phyloP scores from a whole-genome alignment of 495 filamentous ascomycete species.

The Halenospora varia region DNA sequence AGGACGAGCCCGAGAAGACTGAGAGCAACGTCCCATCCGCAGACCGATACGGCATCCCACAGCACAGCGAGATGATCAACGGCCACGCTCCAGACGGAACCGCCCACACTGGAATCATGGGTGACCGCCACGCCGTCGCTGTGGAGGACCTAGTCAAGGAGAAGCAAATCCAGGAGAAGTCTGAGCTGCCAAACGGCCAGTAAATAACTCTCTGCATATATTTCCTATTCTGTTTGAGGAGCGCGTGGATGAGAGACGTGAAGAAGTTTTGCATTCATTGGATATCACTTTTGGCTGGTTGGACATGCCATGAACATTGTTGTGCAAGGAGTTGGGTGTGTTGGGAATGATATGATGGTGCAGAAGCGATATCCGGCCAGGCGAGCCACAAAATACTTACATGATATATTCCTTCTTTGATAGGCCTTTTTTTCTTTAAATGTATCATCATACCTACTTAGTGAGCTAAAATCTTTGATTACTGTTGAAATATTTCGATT shows the following conservation, averaged over 20 bases:
- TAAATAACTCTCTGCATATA: too few relatives aligned
- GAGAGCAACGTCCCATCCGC: constrained; percentile 61
- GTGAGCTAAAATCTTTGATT: background rate
- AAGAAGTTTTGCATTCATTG: background rate
- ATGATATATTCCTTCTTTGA: background rate
- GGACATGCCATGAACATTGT: background rate
- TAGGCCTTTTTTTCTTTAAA: background rate
- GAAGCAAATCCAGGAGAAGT: constrained; percentile 16
- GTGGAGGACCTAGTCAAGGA: constrained; percentile 31
- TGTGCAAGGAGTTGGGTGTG: background rate
- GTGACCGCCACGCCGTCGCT: constrained; percentile 40
- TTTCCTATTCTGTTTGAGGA: too few relatives aligned
- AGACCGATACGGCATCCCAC: constrained; percentile 76
- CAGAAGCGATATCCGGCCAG: background rate
- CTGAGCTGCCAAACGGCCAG: background rate
- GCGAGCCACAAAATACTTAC: too few relatives aligned
- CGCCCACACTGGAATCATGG: constrained; percentile 16
- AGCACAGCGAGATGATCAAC: constrained; percentile 71
- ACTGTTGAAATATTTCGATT: too few relatives aligned
- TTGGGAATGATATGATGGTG: background rate
- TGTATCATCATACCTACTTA: background rate
- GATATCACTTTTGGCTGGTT: background rate
- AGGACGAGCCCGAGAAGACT: constrained; percentile 56
- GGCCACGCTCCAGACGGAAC: constrained; percentile 17
- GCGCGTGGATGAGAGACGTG: background rate